Percentiles rank a stretch among this genome's conserved stretches.
Conservation (phyloP, 2,329 filamentous ascomycete species). For the Fusarium euwallaceae region DNA sequence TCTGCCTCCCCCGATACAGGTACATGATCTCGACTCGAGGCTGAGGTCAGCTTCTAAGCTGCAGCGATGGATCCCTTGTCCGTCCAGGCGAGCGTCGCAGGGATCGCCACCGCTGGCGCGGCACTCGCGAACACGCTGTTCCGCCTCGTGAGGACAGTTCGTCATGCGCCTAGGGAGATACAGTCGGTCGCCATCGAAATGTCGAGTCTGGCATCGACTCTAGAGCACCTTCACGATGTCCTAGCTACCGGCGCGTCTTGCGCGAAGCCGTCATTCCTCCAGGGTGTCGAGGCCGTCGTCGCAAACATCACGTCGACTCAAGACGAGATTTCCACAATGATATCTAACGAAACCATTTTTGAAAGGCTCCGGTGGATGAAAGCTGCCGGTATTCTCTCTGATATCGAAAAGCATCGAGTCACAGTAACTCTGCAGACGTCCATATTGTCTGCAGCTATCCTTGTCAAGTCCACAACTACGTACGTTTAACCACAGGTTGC, state of each 20-base stretch:
- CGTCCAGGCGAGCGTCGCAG: constrained; percentile 31
- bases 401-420: constrained; percentile 33
- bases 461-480: constrained; percentile 16
- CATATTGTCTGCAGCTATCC: constrained; percentile 23
- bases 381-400: constrained; percentile 15
- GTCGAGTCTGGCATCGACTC: background rate
- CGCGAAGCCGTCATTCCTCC: constrained; percentile 8
- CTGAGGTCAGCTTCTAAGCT: background rate
- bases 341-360: background rate
- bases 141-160: constrained; percentile 8
- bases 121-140: constrained; percentile 25
- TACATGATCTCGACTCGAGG: background rate
- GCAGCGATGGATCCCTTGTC: constrained; percentile 30
- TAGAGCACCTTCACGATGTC: constrained; percentile 27
- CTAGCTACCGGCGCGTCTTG: background rate
- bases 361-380: constrained; percentile 14
- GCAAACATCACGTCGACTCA: constrained; percentile 19
- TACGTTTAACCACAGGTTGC: background rate
- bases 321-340: constrained; percentile 6
- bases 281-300: constrained; percentile 4
- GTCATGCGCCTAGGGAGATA: constrained; percentile 17
- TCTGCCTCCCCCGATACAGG: background rate
- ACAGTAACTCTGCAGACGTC: constrained; percentile 22
- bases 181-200: constrained; percentile 22
- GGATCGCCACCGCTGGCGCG: constrained; percentile 29